Evolutionary conservation across 805 yeast species (phyloP), one percentile per base, ranked within the genome.

Genomic region (Candida mattraensis): DNA sequence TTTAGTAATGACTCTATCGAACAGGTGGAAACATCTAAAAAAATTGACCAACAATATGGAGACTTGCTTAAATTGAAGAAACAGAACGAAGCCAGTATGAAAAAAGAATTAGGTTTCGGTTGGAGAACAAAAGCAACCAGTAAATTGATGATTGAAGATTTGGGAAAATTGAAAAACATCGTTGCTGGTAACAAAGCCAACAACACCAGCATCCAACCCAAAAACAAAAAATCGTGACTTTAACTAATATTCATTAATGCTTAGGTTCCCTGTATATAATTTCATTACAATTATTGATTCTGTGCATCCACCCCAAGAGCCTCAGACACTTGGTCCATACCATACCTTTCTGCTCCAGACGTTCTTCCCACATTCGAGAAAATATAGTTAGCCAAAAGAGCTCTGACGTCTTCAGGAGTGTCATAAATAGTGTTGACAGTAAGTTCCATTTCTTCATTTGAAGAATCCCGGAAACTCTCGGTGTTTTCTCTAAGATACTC

Each of bases 1-100:
- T 83, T 87, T 49, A 93, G 94, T 15, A 81, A 83, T 53, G 93
- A 85, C 54, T 61, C 84, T 1, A 56, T 85, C n/a, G 82, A 79
- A 12, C 81, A 75, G 40, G 89, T 93, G 3, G 91, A 85, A 56
- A 75, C 72, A 31, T 43, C 59, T 9, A 57, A 53, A 35, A 53
- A 48, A 32, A 53, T 58, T 29, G 64, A 59, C 36, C 53, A 48
- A 23, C 35, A 42, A 23, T 58, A 52, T 27, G 62, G 60, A 15
- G 62, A 58, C 35, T 19, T 58, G 22, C 44, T 58, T 24, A 50
- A 45, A 31, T 68, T 71, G 45, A 69, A 70, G 29, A 67, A 70
- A 48, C 66, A 67, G 56, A 69, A 71, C 54, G 71, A 72, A 55
- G 58, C 67, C 38, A 66, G 74, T 52, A 63, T 79, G 50, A 62